Percentiles rank a stretch among this genome's conserved stretches.
Evolutionary conservation across 345 rosid species (phyloP).

Genomic region (Bruguiera gymnorhiza): DNA sequence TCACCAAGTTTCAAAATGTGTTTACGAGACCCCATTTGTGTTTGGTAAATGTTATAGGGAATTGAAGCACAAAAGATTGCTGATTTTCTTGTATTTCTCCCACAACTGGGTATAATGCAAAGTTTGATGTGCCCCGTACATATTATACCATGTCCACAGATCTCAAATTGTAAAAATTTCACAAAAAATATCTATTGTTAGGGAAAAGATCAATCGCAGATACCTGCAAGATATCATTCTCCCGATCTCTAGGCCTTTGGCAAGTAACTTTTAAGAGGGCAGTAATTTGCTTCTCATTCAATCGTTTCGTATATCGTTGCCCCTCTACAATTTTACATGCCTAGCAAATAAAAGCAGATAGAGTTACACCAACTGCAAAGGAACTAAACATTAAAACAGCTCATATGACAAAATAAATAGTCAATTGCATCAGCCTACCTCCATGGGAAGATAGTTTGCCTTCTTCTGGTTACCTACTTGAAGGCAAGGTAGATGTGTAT

Average conservation of each 20-base stretch:
- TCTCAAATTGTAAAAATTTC: not conserved
- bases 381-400: not conserved
- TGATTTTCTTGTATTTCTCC: too few relatives aligned
- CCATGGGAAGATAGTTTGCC: slow-evolving; percentile 99
- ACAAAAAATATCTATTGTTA: not conserved
- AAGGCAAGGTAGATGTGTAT: slow-evolving; percentile 94
- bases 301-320: slow-evolving; percentile 84
- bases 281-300: slow-evolving; percentile 94
- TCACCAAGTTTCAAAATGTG: too few relatives aligned
- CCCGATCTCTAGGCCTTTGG: slow-evolving; percentile 93
- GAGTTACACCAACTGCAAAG: not conserved
- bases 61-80: too few relatives aligned
- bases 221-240: slow-evolving; percentile 79
- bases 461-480: slow-evolving; percentile 98
- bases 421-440: slow-evolving; percentile 39
- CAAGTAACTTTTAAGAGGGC: slow-evolving; percentile 89
- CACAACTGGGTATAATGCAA: too few relatives aligned
- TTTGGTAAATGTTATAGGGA: too few relatives aligned
- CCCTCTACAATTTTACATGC: slow-evolving; percentile 99
- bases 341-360: slow-evolving; percentile 33
- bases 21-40: too few relatives aligned
- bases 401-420: not conserved
- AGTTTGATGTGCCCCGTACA: not conserved
- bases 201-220: not conserved
- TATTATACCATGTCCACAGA: not conserved